phyloP scores from a whole-genome alignment of 2,329 filamentous ascomycete genomes.

The Leptodontidium sp. region DNA sequence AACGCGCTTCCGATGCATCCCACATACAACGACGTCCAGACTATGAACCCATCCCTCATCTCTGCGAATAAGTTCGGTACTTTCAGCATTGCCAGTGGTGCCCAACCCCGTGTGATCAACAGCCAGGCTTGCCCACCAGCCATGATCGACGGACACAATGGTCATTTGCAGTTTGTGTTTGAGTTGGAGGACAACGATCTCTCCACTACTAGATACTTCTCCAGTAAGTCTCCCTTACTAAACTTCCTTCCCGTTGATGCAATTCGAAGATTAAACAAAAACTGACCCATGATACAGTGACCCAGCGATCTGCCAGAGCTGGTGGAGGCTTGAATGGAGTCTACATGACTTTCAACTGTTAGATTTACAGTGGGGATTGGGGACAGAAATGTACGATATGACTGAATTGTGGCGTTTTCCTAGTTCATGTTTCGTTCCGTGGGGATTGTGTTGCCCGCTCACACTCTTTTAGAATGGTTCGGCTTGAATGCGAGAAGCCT shows the following conservation, averaged over 20 bases:
- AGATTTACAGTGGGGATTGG: not conserved
- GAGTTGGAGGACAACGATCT: conserved; percentile 16
- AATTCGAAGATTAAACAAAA: not conserved
- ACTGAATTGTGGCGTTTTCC: not conserved
- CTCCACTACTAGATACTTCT: conserved; percentile 5
- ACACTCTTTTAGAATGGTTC: no score
- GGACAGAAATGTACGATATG: not conserved
- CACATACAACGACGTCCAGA: conserved; percentile 21
- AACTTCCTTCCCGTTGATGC: not conserved
- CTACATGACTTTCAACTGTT: conserved; percentile 30
- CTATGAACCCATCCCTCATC: conserved; percentile 12
- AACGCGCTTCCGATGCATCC: conserved; percentile 16
- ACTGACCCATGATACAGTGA: conserved; percentile 1
- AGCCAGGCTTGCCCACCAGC: conserved; percentile 20
- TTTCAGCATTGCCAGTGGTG: conserved; percentile 15
- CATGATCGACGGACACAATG: conserved; percentile 13
- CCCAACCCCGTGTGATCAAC: conserved; percentile 14
- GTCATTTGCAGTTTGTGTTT: conserved; percentile 27
- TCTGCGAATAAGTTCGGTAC: conserved; percentile 12
- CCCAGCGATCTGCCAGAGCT: not conserved
- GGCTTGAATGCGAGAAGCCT: no score
- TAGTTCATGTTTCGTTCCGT: no score
- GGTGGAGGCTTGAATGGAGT: conserved; percentile 20
- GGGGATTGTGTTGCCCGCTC: no score
- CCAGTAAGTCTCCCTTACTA: conserved; percentile 4